Percentiles rank a stretch among this genome's conserved stretches.
phyloP scores from a whole-genome alignment of 306 rosid genomes.

The Dryas octopetala region DNA sequence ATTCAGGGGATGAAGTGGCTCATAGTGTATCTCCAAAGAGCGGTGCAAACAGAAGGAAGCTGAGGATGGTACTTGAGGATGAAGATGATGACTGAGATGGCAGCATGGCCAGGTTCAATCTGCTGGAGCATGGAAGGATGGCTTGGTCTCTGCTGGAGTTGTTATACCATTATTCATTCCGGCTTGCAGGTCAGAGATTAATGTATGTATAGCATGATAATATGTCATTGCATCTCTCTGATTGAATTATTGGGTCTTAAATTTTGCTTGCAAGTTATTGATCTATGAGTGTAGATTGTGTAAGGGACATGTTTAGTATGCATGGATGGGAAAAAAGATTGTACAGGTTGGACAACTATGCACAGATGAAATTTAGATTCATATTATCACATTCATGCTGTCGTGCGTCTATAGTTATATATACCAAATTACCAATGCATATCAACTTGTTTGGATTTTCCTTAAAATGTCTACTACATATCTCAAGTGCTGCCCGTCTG shows the following conservation, averaged over 20 bases:
- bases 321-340: neutral
- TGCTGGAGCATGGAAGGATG: no score
- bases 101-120: neutral
- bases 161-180: neutral
- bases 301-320: neutral
- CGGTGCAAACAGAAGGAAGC: slow-evolving; percentile 58
- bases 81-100: slow-evolving; percentile 70
- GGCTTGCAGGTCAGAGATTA: no score
- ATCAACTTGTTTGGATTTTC: no score
- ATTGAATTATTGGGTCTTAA: no score
- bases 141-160: neutral
- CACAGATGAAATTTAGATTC: neutral
- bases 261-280: no score
- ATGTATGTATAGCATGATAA: neutral
- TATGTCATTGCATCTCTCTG: neutral
- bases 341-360: neutral
- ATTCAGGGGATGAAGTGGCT: slow-evolving; percentile 65
- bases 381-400: neutral
- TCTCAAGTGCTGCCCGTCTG: no score
- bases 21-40: slow-evolving; percentile 32
- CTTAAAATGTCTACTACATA: no score
- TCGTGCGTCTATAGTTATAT: neutral
- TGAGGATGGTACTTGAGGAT: slow-evolving; percentile 78
- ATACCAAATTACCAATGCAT: neutral
- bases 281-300: neutral